phyloP scores from a whole-genome alignment of 163 green algal genomes.

The Scenedesmus sp. region DNA sequence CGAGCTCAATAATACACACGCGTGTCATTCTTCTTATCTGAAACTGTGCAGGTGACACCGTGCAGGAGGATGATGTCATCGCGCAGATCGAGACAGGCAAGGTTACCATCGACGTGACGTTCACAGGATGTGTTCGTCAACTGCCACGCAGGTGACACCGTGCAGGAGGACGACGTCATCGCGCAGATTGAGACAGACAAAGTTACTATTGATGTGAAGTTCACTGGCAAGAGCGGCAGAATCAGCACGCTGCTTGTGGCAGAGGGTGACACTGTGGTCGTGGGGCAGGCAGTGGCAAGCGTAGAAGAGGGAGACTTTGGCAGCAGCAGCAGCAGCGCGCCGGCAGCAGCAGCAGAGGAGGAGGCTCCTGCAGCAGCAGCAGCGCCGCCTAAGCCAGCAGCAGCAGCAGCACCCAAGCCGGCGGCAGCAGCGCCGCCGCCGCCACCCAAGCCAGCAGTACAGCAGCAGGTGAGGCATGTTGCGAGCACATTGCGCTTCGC shows the following conservation, averaged over 20 bases:
- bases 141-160: constrained; percentile 72
- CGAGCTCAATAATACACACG: background rate
- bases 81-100: constrained; percentile 97
- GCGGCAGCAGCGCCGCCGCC: constrained; percentile 1
- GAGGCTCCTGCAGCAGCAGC: constrained; percentile 39
- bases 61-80: constrained; percentile 90
- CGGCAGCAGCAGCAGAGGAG: background rate
- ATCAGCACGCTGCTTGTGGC: constrained; percentile 82
- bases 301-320: constrained; percentile 74
- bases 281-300: constrained; percentile 87
- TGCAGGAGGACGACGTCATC: constrained; percentile 92
- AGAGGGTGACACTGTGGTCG: constrained; percentile 90
- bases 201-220: constrained; percentile 83
- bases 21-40: background rate
- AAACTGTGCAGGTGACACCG: constrained; percentile 71
- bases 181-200: constrained; percentile 86
- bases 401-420: background rate
- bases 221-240: constrained; percentile 74
- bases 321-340: constrained; percentile 29
- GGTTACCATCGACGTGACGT: constrained; percentile 82
- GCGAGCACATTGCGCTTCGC: background rate
- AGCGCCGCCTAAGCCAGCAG: constrained; percentile 8
- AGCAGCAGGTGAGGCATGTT: background rate
- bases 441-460: background rate
- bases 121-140: background rate